Conservation (phyloP, 2,329 filamentous ascomycete species). For the Rhinocladiella similis region DNA sequence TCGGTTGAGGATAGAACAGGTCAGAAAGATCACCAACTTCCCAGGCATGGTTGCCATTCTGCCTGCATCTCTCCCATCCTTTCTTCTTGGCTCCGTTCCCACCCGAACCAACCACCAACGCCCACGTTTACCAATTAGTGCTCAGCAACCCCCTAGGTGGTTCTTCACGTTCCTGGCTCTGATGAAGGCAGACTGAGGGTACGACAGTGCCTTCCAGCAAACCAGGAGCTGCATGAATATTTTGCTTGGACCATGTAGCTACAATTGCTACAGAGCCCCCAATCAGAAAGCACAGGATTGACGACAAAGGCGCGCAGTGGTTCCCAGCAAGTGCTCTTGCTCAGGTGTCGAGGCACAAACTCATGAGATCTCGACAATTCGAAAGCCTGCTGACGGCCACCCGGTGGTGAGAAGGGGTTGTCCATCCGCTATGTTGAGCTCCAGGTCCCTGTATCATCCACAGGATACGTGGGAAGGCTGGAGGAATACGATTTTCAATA, state of each 20-base stretch:
- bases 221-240: not conserved
- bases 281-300: not conserved
- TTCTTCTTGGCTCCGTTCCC: no score
- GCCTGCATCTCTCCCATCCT: no score
- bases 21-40: not conserved
- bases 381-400: not conserved
- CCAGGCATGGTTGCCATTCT: not conserved
- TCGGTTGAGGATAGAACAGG: not conserved
- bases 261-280: not conserved
- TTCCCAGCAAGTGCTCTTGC: not conserved
- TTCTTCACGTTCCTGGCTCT: no score
- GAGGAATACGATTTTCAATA: conserved; percentile 10
- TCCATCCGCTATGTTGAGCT: conserved; percentile 7
- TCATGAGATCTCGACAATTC: not conserved
- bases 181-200: no score
- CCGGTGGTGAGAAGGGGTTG: not conserved
- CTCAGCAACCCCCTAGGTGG: not conserved
- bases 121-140: not conserved
- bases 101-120: not conserved
- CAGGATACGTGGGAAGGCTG: conserved; percentile 20
- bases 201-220: not conserved
- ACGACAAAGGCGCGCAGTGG: not conserved
- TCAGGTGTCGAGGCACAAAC: not conserved
- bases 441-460: conserved; percentile 8
- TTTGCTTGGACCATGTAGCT: not conserved